Base-by-base conservation (phyloP, 2,329 filamentous ascomycete species). In the Anisogramma anomala region DNA sequence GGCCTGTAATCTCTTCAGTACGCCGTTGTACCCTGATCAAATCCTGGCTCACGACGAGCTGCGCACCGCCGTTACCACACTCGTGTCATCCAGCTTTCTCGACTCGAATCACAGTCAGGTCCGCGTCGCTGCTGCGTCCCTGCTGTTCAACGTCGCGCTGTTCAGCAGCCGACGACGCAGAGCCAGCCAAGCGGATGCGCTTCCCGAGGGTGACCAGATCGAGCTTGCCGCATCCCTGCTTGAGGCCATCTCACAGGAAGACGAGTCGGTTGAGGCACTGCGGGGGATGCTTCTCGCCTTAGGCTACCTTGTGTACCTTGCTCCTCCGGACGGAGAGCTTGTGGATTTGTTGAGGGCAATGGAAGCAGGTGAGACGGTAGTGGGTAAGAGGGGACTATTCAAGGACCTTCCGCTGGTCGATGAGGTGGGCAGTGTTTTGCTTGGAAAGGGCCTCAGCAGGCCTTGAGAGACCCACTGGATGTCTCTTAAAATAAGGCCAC, bases 1-100 rank as follows among this genome's bases (percentile, higher is more conserved):
- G 54, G 72, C 77, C 1, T 93, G 86, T 62, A 95, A 94, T 53
- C 67, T 94, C 31, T 94, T 94, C 63, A 79, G 76, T 0, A 81
- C 80, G 1, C 72, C 76, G 0, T 66, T 94, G 0, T 93, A 82
- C 53, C 67, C 77, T 1, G 69, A 76, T 2, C 71, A 79, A 47
- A 66, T 88, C 7, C 64, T 83, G 6, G 58, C 62, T 2, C 63
- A 72, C 32, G 58, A 61, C 1, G 39, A 52, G 17, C 59, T 87
- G 36, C 72, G 77, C 5, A 57, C 64, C 2, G 67, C 75, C 0
- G 64, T 89, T 20, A 77, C 83, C 1, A 67, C 74, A 45, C 69
- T 95, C 11, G 71, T 91, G 15, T 83, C 84, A 0, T 75, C 78
- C 2, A 85, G 81, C 47, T 78, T 96, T 19, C 70, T 95, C 1